These are phyloP conservation scores for Leishmania tarentolae DNA, from an alignment of 208 protist genomes.

Conservation along the genomic window DNA sequence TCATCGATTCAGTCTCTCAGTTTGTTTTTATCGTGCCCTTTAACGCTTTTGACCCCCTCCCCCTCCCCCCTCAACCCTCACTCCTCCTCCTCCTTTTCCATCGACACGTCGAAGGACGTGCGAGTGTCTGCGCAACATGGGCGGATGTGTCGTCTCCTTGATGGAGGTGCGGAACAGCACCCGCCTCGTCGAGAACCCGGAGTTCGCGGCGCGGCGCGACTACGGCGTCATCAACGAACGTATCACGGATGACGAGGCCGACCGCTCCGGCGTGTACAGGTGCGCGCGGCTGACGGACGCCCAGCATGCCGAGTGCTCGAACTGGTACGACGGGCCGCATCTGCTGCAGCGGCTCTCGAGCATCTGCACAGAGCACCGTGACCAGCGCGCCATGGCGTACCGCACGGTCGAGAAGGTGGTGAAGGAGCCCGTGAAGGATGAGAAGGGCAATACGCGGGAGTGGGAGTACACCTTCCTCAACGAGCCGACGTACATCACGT, in stretches of 20 bases:
- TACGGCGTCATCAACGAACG: constrained; percentile 55
- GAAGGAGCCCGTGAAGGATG: constrained; percentile 41
- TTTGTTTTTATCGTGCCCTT: no score
- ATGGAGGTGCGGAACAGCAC: constrained; percentile 46
- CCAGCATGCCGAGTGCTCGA: constrained; percentile 44
- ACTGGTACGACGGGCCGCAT: constrained; percentile 49
- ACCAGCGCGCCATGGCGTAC: constrained; percentile 49
- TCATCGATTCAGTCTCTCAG: no score
- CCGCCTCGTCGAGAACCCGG: constrained; percentile 25
- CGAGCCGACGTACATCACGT: constrained; percentile 58
- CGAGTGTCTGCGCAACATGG: constrained; percentile 36
- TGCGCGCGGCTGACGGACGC: constrained; percentile 41
- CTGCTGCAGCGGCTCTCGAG: constrained; percentile 46
- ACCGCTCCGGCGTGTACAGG: constrained; percentile 60
- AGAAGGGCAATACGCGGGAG: constrained; percentile 39
- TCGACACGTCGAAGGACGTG: neutral
- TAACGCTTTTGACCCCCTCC: no score
- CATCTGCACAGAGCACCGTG: constrained; percentile 31
- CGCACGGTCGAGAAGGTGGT: constrained; percentile 43
- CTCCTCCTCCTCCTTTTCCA: neutral
- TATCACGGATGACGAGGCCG: constrained; percentile 39
- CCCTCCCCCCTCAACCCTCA: neutral
- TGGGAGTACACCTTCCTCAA: constrained; percentile 63
- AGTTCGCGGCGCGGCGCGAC: constrained; percentile 21
- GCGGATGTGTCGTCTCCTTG: constrained; percentile 43